Evolutionary conservation across 139 green algal species (phyloP).

Genomic region (Chlorella ohadii): DNA sequence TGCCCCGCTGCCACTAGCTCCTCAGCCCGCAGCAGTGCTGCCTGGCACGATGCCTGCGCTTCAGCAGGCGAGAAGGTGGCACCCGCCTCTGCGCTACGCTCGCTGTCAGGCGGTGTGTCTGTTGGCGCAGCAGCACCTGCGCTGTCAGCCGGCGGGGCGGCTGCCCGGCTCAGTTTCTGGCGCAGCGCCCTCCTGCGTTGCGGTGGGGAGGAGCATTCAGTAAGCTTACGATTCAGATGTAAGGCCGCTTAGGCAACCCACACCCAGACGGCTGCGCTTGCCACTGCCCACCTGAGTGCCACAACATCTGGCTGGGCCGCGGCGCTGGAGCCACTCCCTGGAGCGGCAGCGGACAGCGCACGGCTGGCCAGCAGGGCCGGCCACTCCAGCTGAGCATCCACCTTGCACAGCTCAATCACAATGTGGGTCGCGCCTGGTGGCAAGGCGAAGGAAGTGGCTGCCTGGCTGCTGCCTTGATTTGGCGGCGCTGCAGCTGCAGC

Average conservation of each 20-base stretch:
- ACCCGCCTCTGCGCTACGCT: neutral
- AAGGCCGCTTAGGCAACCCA: no score
- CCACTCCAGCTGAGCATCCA: neutral
- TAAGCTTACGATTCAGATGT: no score
- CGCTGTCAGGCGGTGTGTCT: no score
- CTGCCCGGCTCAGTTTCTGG: neutral
- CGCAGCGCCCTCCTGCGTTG: neutral
- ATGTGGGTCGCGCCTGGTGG: neutral
- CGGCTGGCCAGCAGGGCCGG: neutral
- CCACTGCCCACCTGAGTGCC: neutral
- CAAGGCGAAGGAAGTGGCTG: neutral
- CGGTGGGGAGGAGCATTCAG: no score
- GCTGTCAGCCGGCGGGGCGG: neutral
- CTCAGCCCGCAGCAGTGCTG: neutral
- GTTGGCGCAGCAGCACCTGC: neutral
- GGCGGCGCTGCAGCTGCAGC: neutral
- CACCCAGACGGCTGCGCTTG: neutral
- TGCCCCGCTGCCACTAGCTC: neutral
- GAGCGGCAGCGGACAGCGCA: no score
- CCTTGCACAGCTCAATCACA: conserved; percentile 18
- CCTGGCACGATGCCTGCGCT: neutral
- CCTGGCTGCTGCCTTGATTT: no score
- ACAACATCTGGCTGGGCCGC: neutral
- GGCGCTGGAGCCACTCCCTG: neutral
- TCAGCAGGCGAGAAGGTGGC: neutral